Conservation (phyloP, 768 basidiomycete genomes). For the Clitopilus passeckerianus region DNA sequence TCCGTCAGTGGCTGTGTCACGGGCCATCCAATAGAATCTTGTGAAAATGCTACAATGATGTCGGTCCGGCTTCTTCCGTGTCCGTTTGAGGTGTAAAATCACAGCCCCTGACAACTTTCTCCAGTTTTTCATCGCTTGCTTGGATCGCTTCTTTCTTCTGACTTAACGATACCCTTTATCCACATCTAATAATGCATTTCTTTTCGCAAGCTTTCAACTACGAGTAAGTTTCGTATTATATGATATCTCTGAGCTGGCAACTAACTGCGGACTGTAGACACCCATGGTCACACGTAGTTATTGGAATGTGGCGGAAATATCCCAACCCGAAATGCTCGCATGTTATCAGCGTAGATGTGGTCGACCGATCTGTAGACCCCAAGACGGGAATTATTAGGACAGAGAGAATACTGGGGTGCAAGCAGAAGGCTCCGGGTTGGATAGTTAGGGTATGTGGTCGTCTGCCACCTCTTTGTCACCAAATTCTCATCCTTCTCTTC, state of each 20-base stretch:
- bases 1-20: background rate
- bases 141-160: conserved; percentile 19
- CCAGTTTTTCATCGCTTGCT: conserved; percentile 12
- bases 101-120: conserved; percentile 8
- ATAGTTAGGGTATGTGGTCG: conserved; percentile 73
- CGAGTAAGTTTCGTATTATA: conserved; percentile 53
- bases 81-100: background rate
- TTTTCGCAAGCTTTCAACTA: conserved; percentile 83
- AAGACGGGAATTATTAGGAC: conserved; percentile 86
- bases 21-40: background rate
- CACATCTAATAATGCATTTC: conserved; percentile 62
- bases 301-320: conserved; percentile 95
- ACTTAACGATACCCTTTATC: conserved; percentile 16
- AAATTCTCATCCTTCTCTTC: conserved; percentile 1
- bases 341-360: conserved; percentile 81
- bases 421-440: conserved; percentile 90
- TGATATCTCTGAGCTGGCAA: conserved; percentile 4
- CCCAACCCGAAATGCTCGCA: conserved; percentile 91
- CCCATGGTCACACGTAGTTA: conserved; percentile 86
- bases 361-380: conserved; percentile 81
- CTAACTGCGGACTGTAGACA: conserved; percentile 46
- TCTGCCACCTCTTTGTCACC: background rate
- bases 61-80: background rate
- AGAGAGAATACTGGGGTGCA: conserved; percentile 85
- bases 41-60: background rate